phyloP scores from a whole-genome alignment of 139 green algal genomes.

The Mychonastes homosphaera region DNA sequence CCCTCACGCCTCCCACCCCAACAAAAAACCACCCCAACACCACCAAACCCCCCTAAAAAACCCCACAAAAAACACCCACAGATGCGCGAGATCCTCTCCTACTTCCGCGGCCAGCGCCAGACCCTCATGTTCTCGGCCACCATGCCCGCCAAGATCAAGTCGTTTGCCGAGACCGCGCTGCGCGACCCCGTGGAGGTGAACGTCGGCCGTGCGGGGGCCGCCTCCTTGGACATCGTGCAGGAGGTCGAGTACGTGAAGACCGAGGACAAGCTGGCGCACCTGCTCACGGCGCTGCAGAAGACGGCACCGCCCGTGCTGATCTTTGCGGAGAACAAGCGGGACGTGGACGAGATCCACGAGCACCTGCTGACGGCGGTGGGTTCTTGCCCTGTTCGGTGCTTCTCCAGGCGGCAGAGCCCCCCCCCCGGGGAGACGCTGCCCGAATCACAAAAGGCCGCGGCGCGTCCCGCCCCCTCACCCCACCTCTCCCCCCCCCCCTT shows the following conservation, averaged over 20 bases:
- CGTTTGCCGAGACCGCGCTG: constrained; percentile 91
- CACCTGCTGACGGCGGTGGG: constrained; percentile 69
- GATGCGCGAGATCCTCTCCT: constrained; percentile 44
- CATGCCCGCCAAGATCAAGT: constrained; percentile 96
- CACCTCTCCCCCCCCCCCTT: too few relatives aligned
- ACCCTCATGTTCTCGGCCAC: constrained; percentile 97
- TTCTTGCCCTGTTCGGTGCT: neutral
- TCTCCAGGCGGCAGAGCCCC: neutral
- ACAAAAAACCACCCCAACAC: too few relatives aligned
- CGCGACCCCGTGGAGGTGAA: constrained; percentile 79
- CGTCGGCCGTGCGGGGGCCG: constrained; percentile 57
- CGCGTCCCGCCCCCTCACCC: too few relatives aligned
- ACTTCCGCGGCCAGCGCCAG: constrained; percentile 84
- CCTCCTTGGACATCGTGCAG: constrained; percentile 96
- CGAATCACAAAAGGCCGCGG: too few relatives aligned
- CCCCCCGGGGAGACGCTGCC: too few relatives aligned
- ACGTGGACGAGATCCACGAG: constrained; percentile 96
- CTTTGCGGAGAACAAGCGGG: constrained; percentile 96
- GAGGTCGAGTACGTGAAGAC: constrained; percentile 99
- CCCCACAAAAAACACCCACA: too few relatives aligned
- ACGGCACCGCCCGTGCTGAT: constrained; percentile 92
- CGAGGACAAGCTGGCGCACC: constrained; percentile 88
- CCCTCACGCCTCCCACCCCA: neutral
- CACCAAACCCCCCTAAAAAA: too few relatives aligned
- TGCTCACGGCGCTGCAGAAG: constrained; percentile 96